These are phyloP conservation scores for Suhomyces yuchorum DNA, from an alignment of 1,139 yeast genomes.

Conservation along the genomic window DNA sequence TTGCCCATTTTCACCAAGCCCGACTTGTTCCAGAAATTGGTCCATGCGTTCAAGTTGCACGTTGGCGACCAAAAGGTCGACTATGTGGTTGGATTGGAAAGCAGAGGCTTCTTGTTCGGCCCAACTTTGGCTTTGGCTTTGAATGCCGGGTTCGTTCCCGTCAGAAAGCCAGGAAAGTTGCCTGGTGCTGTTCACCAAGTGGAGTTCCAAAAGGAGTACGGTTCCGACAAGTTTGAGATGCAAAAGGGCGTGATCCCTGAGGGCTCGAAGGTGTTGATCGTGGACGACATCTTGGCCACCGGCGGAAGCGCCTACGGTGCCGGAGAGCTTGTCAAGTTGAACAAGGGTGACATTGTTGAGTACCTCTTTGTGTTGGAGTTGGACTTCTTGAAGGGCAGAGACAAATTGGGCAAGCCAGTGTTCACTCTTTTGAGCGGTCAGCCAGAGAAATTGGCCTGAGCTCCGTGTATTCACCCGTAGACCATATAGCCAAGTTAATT, in stretches of 20 bases:
- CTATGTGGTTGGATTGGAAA: slow-evolving; percentile 90
- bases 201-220: slow-evolving; percentile 87
- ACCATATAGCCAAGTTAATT: not conserved
- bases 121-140: slow-evolving; percentile 90
- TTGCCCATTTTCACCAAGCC: slow-evolving; percentile 91
- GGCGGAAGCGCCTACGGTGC: slow-evolving; percentile 97
- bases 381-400: slow-evolving; percentile 93
- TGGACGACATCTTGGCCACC: slow-evolving; percentile 96
- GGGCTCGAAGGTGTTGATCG: slow-evolving; percentile 80
- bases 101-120: slow-evolving; percentile 95
- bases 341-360: slow-evolving; percentile 64
- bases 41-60: slow-evolving; percentile 79
- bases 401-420: slow-evolving; percentile 79
- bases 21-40: slow-evolving; percentile 71
- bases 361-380: slow-evolving; percentile 90
- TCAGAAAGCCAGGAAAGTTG: slow-evolving; percentile 91
- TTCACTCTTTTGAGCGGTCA: slow-evolving; percentile 89
- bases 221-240: slow-evolving; percentile 84
- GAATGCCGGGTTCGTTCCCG: slow-evolving; percentile 89
- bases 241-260: slow-evolving; percentile 80
- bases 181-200: slow-evolving; percentile 83
- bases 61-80: slow-evolving; percentile 72
- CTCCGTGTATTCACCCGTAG: not conserved
- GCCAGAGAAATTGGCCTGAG: slow-evolving; percentile 42
- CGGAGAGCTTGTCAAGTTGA: slow-evolving; percentile 72